Evolutionary conservation across 2,329 filamentous ascomycete genomes (phyloP), one percentile per base, ranked within the genome.

Genomic region (Elsinoe fawcettii): DNA sequence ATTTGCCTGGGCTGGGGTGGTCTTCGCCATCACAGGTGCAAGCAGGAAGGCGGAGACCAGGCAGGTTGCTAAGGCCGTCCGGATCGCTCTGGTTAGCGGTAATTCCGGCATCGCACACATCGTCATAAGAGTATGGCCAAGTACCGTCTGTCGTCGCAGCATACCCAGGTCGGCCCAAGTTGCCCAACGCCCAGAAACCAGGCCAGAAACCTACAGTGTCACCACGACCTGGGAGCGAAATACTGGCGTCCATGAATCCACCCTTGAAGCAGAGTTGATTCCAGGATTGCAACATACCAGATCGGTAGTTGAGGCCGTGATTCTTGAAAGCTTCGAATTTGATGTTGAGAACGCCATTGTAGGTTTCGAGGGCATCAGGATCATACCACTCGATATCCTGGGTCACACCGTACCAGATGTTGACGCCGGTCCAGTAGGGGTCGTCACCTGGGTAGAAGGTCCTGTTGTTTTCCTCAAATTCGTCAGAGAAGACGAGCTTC

Each of bases 391-490:
- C 75, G 54, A 79, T 60, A 64, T 79, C 77, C 55, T 72, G 65
- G 2, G 77, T 80, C 6, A 75, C 75, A 43, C 75, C 77, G 65
- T 82, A 82, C 76, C 79, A 80, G 49, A 80, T 68, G 61, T 81
- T 72, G 12, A 74, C 73, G 11, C 75, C 78, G 32, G 70, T 75
- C 71, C 75, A 81, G 64, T 75, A 82, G 1, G 79, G 77, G 62
- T 81, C 79, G 60, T 81, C 79, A n/a, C 78, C 79, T 27, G 74
- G 71, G 60, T 80, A 81, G 62, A 82, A 81, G 0, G 77, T 79
- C 27, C 79, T 69, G 55, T 77, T 77, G 37, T 74, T 66, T 7
- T 72, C 67, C 59, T 80, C 80, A 67, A 81, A 81, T 60, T 81
- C 79, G 58, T 82, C 79, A 58, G 77, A 80, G 63, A 81, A 81